phyloP scores from a whole-genome alignment of 2,329 filamentous ascomycete species.

The Neonectria hederae region DNA sequence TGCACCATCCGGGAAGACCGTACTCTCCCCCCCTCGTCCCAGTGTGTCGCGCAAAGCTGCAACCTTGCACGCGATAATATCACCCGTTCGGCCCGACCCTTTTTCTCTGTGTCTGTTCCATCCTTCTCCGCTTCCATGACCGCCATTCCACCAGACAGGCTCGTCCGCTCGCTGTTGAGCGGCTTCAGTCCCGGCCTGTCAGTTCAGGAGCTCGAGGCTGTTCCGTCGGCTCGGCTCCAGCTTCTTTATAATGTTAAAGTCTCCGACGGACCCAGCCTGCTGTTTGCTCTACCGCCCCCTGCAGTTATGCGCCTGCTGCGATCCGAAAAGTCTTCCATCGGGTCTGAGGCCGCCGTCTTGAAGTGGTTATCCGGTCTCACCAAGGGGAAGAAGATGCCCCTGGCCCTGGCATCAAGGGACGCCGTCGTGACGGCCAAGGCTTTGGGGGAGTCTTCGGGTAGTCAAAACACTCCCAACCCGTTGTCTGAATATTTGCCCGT shows the following conservation, averaged over 20 bases:
- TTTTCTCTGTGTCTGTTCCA: constrained; percentile 36
- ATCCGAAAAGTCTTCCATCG: constrained; percentile 55
- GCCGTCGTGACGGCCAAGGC: constrained; percentile 9
- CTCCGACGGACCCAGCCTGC: constrained; percentile 52
- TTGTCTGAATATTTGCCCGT: constrained; percentile 51
- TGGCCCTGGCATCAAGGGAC: constrained; percentile 7
- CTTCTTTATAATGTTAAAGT: constrained; percentile 55
- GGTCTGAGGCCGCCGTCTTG: constrained; percentile 56
- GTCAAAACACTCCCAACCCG: constrained; percentile 8
- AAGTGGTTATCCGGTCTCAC: constrained; percentile 53
- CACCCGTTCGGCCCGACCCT: constrained; percentile 39
- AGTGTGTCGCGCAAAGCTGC: constrained; percentile 39
- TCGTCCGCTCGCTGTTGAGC: constrained; percentile 40
- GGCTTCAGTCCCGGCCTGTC: constrained; percentile 38
- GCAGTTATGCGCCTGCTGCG: constrained; percentile 56
- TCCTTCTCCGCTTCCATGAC: constrained; percentile 35
- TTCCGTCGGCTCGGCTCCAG: constrained; percentile 52
- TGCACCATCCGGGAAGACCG: constrained; percentile 41
- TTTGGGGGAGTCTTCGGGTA: neutral
- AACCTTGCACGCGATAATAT: constrained; percentile 41
- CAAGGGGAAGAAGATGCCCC: constrained; percentile 24
- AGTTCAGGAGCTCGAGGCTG: constrained; percentile 38
- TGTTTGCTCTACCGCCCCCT: constrained; percentile 56
- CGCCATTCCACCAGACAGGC: constrained; percentile 35
- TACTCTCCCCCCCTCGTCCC: constrained; percentile 35